Evolutionary conservation across 2,329 filamentous ascomycete genomes (phyloP).

Genomic region (Aspergillus glaucus): DNA sequence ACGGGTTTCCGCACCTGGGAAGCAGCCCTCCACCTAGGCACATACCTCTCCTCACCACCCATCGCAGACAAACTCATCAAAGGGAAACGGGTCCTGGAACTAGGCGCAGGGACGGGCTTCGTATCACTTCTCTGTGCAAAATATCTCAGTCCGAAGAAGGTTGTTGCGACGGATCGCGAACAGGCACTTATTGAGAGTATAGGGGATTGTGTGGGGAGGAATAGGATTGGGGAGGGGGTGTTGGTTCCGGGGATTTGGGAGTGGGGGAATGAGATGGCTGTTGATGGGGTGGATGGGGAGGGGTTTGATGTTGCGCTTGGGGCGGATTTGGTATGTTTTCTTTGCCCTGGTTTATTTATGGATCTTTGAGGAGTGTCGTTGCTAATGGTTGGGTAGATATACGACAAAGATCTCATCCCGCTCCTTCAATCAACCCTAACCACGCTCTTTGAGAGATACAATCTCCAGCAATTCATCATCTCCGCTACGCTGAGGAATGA

Average conservation of each 20-base stretch:
- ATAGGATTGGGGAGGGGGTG: slow-evolving; percentile 18
- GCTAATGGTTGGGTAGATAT: slow-evolving; percentile 43
- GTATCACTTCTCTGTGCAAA: slow-evolving; percentile 59
- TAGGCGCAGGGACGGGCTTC: slow-evolving; percentile 63
- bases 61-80: slow-evolving; percentile 34
- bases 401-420: slow-evolving; percentile 54
- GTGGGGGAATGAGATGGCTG: slow-evolving; percentile 31
- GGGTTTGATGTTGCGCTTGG: slow-evolving; percentile 37
- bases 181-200: slow-evolving; percentile 35
- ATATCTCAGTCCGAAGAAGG: slow-evolving; percentile 47
- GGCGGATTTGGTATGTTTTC: slow-evolving; percentile 34
- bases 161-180: slow-evolving; percentile 60
- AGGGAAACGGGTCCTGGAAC: slow-evolving; percentile 54
- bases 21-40: slow-evolving; percentile 58
- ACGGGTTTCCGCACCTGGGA: slow-evolving; percentile 67
- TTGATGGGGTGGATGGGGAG: slow-evolving; percentile 1
- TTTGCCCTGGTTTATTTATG: neutral
- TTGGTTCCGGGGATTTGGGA: slow-evolving; percentile 36
- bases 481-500: slow-evolving; percentile 57
- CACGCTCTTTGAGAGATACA: slow-evolving; percentile 51
- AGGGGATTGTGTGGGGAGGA: slow-evolving; percentile 29
- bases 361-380: neutral
- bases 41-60: slow-evolving; percentile 46
- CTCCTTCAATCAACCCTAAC: slow-evolving; percentile 51
- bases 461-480: slow-evolving; percentile 50